Percentiles rank a stretch among this genome's conserved stretches.
Conservation (phyloP, 2,329 filamentous ascomycete genomes). For the Cladosporium sp. region DNA sequence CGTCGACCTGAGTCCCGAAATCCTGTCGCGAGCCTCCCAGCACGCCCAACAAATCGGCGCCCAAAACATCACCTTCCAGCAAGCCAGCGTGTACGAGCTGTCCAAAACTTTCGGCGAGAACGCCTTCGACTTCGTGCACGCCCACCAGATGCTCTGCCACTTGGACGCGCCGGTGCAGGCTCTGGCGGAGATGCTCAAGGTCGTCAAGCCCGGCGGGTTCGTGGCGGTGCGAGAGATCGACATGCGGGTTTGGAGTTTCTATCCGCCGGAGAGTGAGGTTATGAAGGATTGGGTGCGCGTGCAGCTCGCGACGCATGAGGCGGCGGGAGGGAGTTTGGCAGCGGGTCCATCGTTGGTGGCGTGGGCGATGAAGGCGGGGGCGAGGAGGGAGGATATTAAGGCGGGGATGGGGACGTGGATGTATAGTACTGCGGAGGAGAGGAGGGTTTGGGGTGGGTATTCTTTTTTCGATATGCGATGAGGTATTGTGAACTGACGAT, state of each 20-base stretch:
- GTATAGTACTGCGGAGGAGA: constrained; percentile 36
- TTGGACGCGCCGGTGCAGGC: constrained; percentile 48
- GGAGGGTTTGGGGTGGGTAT: constrained; percentile 37
- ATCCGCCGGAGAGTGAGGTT: constrained; percentile 35
- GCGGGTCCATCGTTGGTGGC: constrained; percentile 28
- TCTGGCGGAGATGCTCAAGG: constrained; percentile 51
- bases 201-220: constrained; percentile 51
- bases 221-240: constrained; percentile 45
- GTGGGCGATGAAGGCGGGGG: constrained; percentile 37
- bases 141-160: constrained; percentile 57
- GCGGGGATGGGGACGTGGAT: constrained; percentile 40
- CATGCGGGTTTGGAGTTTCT: constrained; percentile 34
- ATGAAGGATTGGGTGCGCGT: constrained; percentile 35
- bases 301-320: constrained; percentile 31
- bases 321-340: constrained; percentile 21
- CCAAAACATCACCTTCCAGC: constrained; percentile 37
- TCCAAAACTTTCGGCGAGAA: constrained; percentile 37
- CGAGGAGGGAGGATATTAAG: constrained; percentile 35
- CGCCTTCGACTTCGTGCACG: constrained; percentile 57
- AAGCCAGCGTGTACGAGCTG: constrained; percentile 31
- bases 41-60: constrained; percentile 35
- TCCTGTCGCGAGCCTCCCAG: constrained; percentile 38
- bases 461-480: not conserved
- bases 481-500: not conserved
- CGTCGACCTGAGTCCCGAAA: constrained; percentile 42